Conservation (phyloP, 108 stramenopile genomes). For the Conticribra guillardii region DNA sequence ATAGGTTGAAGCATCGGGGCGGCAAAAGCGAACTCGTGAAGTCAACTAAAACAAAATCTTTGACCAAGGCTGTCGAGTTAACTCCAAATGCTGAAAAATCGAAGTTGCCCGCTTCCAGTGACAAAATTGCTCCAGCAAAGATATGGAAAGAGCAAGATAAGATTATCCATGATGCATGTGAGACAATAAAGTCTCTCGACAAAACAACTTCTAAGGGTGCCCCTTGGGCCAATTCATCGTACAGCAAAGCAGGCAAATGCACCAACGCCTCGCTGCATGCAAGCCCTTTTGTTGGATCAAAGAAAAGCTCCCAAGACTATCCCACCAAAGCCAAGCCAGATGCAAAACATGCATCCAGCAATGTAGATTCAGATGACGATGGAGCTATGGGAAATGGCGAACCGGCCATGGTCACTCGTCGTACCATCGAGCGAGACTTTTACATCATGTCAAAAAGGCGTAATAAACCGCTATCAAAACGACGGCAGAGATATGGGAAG, state of each 20-base stretch:
- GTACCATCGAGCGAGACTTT: slow-evolving; percentile 47
- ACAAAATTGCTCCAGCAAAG: slow-evolving; percentile 2
- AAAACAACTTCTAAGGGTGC: not conserved
- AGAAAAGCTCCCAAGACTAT: not conserved
- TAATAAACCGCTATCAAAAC: slow-evolving; percentile 16
- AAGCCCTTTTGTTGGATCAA: slow-evolving; percentile 22
- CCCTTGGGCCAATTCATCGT: not conserved
- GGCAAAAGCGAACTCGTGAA: not conserved
- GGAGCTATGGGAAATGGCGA: slow-evolving; percentile 17
- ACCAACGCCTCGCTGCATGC: slow-evolving; percentile 11
- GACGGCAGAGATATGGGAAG: slow-evolving; percentile 10
- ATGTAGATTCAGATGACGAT: not conserved
- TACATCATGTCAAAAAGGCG: slow-evolving; percentile 45
- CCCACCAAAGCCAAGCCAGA: not conserved
- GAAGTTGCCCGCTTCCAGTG: not conserved
- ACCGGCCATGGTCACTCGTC: slow-evolving; percentile 30
- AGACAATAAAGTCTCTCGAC: slow-evolving; percentile 21
- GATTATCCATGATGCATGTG: slow-evolving; percentile 37
- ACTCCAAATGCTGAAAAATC: not conserved
- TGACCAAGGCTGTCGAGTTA: not conserved
- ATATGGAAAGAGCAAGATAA: slow-evolving; percentile 35
- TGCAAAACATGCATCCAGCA: not conserved
- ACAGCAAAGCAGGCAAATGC: not conserved
- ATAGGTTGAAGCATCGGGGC: slow-evolving; percentile 12
- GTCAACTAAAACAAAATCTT: not conserved